Conservation (phyloP, 2,329 filamentous ascomycete genomes). For the Arthrocladium fulminans region DNA sequence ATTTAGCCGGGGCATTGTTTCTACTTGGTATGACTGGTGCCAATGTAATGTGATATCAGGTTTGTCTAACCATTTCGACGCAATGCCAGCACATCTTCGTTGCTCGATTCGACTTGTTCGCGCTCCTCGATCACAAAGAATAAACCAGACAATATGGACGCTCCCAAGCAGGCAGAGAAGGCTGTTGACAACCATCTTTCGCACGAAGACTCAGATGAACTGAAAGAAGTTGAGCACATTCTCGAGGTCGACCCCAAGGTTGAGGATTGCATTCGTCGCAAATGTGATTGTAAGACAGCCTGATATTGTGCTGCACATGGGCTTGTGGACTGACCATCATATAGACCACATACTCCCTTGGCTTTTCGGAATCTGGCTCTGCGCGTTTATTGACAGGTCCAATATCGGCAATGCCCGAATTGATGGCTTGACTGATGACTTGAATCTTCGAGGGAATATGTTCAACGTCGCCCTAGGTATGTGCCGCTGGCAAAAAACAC, state of each 20-base stretch:
- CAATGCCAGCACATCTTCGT: no score
- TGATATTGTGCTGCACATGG: neutral
- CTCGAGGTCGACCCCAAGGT: constrained; percentile 3
- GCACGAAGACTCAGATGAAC: neutral
- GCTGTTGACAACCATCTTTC: neutral
- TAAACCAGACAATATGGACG: no score
- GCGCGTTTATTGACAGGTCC: constrained; percentile 59
- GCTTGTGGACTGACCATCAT: neutral
- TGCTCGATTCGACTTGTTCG: no score
- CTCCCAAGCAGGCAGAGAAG: neutral
- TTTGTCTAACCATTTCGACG: no score
- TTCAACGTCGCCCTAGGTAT: constrained; percentile 6
- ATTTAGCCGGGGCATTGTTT: no score
- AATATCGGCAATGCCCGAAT: constrained; percentile 65
- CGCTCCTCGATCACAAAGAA: no score
- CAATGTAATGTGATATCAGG: no score
- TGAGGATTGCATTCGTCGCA: constrained; percentile 6
- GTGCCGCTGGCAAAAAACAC: neutral
- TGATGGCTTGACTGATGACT: constrained; percentile 50
- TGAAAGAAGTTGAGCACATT: constrained; percentile 1
- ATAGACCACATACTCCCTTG: constrained; percentile 44
- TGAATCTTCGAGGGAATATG: constrained; percentile 24
- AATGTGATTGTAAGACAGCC: neutral
- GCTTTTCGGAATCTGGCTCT: constrained; percentile 56
- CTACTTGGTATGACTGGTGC: no score